A percentile compares a stretch with the other conserved stretches of the same genome.
phyloP scores from a whole-genome alignment of 164 flowering plant genomes.

The Sedum album region DNA sequence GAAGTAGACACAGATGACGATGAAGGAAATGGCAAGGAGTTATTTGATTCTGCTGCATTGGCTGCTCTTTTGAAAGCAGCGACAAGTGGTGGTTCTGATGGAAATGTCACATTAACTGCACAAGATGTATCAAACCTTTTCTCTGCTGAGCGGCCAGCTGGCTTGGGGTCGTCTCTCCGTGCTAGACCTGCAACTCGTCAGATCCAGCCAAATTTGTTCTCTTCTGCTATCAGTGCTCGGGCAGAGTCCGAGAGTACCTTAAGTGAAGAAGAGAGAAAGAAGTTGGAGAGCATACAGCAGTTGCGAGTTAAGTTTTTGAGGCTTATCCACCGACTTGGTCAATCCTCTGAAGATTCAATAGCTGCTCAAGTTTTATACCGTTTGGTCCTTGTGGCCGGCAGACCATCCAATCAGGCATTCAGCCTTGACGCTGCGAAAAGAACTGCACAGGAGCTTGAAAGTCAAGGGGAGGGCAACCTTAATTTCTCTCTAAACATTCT shows the following conservation, averaged over 20 bases:
- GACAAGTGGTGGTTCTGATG: conserved; percentile 42
- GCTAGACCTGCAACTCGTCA: conserved; percentile 55
- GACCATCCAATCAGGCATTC: conserved; percentile 41
- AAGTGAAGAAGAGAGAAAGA: conserved; percentile 72
- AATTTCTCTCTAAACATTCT: conserved; percentile 69
- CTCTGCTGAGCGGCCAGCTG: conserved; percentile 91
- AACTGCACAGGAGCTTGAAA: conserved; percentile 59
- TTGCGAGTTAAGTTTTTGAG: conserved; percentile 79
- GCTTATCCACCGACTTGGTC: conserved; percentile 72
- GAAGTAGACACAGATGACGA: conserved; percentile 83
- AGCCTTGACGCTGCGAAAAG: conserved; percentile 67
- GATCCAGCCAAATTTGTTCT: conserved; percentile 36
- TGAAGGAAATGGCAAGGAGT: conserved; percentile 60
- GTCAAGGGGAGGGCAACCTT: conserved; percentile 45
- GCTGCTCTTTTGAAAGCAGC: conserved; percentile 96
- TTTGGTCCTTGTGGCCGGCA: conserved; percentile 60
- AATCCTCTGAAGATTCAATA: conserved; percentile 68
- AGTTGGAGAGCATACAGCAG: conserved; percentile 60
- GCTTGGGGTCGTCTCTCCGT: conserved; percentile 65
- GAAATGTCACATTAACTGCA: conserved; percentile 53
- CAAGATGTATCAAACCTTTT: conserved; percentile 75
- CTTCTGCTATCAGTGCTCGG: conserved; percentile 23
- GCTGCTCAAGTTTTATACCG: conserved; percentile 82
- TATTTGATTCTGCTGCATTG: conserved; percentile 86
- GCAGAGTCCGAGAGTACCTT: conserved; percentile 44